phyloP scores from a whole-genome alignment of 495 filamentous ascomycete species.

The Neurospora terricola region DNA sequence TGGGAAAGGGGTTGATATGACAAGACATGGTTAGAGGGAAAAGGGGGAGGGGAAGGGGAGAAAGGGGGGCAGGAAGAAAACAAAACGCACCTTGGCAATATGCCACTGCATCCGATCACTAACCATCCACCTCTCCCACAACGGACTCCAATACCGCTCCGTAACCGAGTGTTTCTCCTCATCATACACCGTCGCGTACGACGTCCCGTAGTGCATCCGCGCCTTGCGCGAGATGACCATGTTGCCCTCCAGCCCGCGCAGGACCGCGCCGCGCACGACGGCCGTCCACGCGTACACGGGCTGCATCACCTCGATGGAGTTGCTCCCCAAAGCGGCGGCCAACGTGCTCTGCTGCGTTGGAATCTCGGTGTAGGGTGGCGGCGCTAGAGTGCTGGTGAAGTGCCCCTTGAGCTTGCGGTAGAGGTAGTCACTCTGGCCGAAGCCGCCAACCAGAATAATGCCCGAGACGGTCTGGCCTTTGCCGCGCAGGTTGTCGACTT shows the following conservation, averaged over 20 bases:
- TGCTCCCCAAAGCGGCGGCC: not conserved
- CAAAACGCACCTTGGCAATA: conserved; percentile 51
- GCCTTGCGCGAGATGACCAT: conserved; percentile 59
- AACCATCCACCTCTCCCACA: conserved; percentile 77
- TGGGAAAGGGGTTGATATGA: not conserved
- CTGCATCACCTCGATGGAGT: conserved; percentile 61
- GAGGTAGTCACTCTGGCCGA: conserved; percentile 58
- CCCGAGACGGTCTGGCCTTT: conserved; percentile 57
- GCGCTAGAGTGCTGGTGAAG: conserved; percentile 46
- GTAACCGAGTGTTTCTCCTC: conserved; percentile 54
- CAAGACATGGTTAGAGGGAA: not conserved
- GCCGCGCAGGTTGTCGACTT: conserved; percentile 47
- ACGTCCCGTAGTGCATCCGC: conserved; percentile 69
- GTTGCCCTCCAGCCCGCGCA: conserved; percentile 59
- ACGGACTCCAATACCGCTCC: conserved; percentile 63
- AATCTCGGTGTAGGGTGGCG: conserved; percentile 48
- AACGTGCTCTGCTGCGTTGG: conserved; percentile 37
- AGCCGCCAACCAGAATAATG: conserved; percentile 60
- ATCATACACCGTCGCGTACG: conserved; percentile 66
- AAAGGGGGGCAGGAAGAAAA: not conserved
- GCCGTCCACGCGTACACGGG: conserved; percentile 69
- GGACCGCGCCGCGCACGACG: conserved; percentile 58
- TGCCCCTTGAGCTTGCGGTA: conserved; percentile 55
- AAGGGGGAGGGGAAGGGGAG: not conserved
- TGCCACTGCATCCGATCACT: conserved; percentile 74